Evolutionary conservation across 192 early-diverging fungal species (phyloP), one percentile per base, ranked within the genome.

Genomic region (Geranomyces variabilis): DNA sequence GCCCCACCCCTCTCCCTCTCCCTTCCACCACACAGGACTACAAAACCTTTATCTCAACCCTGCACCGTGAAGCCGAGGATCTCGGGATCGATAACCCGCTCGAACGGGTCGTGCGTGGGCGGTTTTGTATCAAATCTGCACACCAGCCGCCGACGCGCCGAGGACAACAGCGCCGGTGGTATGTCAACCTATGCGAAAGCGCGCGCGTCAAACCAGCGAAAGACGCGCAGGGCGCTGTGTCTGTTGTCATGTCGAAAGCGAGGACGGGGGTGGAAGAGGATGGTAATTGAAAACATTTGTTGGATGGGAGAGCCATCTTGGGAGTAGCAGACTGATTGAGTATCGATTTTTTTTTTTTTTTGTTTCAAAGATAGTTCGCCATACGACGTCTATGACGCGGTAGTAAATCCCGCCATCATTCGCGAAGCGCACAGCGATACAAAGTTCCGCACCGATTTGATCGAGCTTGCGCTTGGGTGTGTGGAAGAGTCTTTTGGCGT

Each of bases 341-440:
- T 10, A 41, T 41, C 10, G 36, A 3, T 10, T 10, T 41, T 41
- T 41, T 41, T 10, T 41, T 3, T 41, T 3, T 41, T 41, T 41
- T 41, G 10, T 41, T 41, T 10, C 10, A 41, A 5, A 68, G 66
- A 68, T 56, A 48, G 66, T n/a, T 56, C 28, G 30, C 21, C 9
- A 8, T 68, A 55, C 66, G 14, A 68, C 22, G 66, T 68, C 21
- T 68, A 68, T 31, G 66, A 68, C 36, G 66, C 51, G 2, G 66
- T 68, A 8, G 66, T 68, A 29, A 47, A 68, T 56, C 19, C 22
- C 13, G 21, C 53, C 2, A 68, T 68, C 53, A 49, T 68, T 33
- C 22, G 14, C n/a, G 49, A 68, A 22, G 66, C 66, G 21, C 43
- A 14, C 17, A 17, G 7, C 14, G 51, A 51, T 28, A 8, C 66